Percentiles rank a stretch among this genome's conserved stretches.
phyloP scores from a whole-genome alignment of 208 protist species.

The Acanthamoeba sp. region DNA sequence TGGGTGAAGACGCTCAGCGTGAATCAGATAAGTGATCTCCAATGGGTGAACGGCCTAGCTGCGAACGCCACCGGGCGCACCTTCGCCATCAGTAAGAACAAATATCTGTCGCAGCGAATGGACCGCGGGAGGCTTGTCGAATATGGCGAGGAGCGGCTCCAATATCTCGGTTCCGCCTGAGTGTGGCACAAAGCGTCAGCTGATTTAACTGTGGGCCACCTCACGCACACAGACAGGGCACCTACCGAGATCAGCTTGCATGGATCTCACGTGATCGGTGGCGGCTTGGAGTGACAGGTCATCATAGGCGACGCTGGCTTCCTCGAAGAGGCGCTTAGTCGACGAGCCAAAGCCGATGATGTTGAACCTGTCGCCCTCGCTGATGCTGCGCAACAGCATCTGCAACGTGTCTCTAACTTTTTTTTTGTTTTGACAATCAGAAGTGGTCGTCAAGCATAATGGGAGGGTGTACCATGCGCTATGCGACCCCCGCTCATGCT shows the following conservation, averaged over 20 bases:
- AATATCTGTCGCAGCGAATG: slow-evolving; percentile 80
- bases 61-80: background rate
- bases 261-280: slow-evolving; percentile 16
- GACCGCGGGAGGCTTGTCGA: background rate
- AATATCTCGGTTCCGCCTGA: slow-evolving; percentile 82
- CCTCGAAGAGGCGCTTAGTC: background rate
- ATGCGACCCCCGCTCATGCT: slow-evolving; percentile 1
- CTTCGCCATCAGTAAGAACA: background rate
- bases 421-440: background rate
- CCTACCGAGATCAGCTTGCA: slow-evolving; percentile 78
- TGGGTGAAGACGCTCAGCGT: no score
- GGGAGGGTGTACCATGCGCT: background rate
- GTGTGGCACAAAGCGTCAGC: background rate
- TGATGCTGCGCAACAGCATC: slow-evolving; percentile 2
- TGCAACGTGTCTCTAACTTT: background rate
- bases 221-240: background rate
- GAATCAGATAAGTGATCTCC: no score
- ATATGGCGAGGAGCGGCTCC: slow-evolving; percentile 65
- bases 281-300: slow-evolving; percentile 57
- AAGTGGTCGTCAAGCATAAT: background rate
- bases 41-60: no score
- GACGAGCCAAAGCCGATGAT: background rate
- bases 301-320: slow-evolving; percentile 27
- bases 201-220: no score
- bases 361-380: slow-evolving; percentile 4